Percentiles rank a stretch among this genome's conserved stretches.
Conservation (phyloP, 208 protist species). For the Acanthamoeba royreba region DNA sequence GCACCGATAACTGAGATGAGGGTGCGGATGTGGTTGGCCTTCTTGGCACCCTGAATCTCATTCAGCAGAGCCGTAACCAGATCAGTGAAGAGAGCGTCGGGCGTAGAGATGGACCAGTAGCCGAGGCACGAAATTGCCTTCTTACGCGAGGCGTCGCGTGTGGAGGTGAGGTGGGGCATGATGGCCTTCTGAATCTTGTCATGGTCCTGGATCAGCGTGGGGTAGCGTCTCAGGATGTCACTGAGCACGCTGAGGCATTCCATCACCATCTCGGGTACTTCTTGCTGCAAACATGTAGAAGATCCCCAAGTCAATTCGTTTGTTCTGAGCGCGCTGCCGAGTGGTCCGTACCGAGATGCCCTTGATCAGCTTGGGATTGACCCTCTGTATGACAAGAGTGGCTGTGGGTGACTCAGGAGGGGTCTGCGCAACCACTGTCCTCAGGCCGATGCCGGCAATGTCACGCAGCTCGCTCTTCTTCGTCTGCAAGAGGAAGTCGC, state of each 20-base stretch:
- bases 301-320: no score
- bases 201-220: slow-evolving; percentile 53
- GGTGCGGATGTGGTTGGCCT: slow-evolving; percentile 70
- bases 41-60: slow-evolving; percentile 66
- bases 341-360: neutral
- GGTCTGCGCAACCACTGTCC: slow-evolving; percentile 19
- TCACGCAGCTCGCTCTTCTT: slow-evolving; percentile 47
- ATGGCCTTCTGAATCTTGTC: slow-evolving; percentile 75
- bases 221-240: slow-evolving; percentile 7
- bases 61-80: slow-evolving; percentile 68
- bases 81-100: slow-evolving; percentile 73
- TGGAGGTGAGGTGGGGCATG: slow-evolving; percentile 64
- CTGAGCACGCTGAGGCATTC: slow-evolving; percentile 34
- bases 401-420: neutral
- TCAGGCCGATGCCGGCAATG: slow-evolving; percentile 36
- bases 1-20: slow-evolving; percentile 74
- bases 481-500: slow-evolving; percentile 2
- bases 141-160: slow-evolving; percentile 69
- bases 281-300: slow-evolving; percentile 6
- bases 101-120: slow-evolving; percentile 49
- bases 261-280: slow-evolving; percentile 15
- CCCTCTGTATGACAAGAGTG: neutral
- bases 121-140: slow-evolving; percentile 75
- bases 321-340: neutral
- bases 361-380: slow-evolving; percentile 39